Base-by-base conservation (phyloP, 371 early-diverging fungal species). In the Zychaea mexicana region DNA sequence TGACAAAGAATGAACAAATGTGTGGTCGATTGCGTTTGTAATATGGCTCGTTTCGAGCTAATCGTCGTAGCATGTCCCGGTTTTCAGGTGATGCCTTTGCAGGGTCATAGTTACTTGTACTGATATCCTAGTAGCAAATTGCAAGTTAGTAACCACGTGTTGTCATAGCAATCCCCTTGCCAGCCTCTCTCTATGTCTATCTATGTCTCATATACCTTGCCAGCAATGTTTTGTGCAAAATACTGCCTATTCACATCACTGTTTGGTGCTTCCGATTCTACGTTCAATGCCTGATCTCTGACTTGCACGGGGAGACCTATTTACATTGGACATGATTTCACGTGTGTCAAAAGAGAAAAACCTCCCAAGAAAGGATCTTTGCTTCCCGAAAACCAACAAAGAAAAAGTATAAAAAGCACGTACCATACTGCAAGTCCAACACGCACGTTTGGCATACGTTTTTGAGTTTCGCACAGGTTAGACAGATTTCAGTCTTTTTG, bases 401-500 rank as follows among this genome's bases (percentile, higher is more conserved):
- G 42, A 42, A 13, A 42, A n/a, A 15, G n/a, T 12, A 33, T 12
- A 15, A 42, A 42, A 7, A 0, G n/a, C 15, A 42, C 62, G 56
- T 74, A 82, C 96, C 95, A 68, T 91, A 96, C 74, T 97, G 94
- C 26, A 98, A 85, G 81, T 98, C 98, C 62, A 97, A 80, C 17
- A 98, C 78, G 74, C 99, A 98, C 5, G 97, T 95, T 74, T 98
- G 99, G 67, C 99, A 98, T 3, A 94, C 96, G 72, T 98, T 97
- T 78, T 98, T 98, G 62, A 98, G 83, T 74, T 96, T 96, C 28
- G 99, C 92, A 72, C 99, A 98, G 0, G 93, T 93, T 74, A 95
- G 94, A 69, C 99, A 98, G 52, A 98, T 92, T 72, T 98, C 97
- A 0, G 99, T 98, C 84, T 96, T 96, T 73, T 96, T 97, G 81